Evolutionary conservation across 345 rosid genomes (phyloP).

Genomic region (Pistacia atlantica): DNA sequence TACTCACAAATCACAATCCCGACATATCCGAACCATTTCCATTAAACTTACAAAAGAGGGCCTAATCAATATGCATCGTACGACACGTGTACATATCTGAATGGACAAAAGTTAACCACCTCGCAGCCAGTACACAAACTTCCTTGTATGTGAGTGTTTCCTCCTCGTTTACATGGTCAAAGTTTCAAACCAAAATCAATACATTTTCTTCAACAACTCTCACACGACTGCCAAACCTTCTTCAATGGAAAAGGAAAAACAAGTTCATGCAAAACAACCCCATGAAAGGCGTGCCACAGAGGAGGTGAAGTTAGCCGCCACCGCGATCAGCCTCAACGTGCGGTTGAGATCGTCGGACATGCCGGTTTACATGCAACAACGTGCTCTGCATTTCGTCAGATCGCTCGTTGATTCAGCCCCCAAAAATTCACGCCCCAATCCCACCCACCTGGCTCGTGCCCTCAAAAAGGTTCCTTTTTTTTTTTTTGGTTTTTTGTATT

Average conservation of each 20-base stretch:
- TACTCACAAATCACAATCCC: no score
- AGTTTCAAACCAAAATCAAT: background rate
- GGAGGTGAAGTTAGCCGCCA: slow-evolving; percentile 40
- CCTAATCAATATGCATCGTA: background rate
- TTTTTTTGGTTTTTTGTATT: no score
- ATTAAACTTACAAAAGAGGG: background rate
- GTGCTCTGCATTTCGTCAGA: slow-evolving; percentile 35
- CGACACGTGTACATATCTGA: background rate
- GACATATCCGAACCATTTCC: background rate
- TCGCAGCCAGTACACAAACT: background rate
- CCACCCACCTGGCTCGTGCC: slow-evolving; percentile 42
- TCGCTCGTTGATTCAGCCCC: slow-evolving; percentile 38
- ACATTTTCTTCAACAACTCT: background rate
- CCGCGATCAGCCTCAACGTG: slow-evolving; percentile 37
- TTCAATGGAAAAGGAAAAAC: background rate
- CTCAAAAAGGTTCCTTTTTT: slow-evolving; percentile 36
- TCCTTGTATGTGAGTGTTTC: background rate
- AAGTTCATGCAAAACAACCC: background rate
- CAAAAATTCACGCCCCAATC: slow-evolving; percentile 20
- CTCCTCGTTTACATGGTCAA: background rate
- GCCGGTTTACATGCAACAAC: slow-evolving; percentile 44
- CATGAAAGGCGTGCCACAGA: slow-evolving; percentile 24
- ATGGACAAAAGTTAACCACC: background rate
- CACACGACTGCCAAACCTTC: background rate
- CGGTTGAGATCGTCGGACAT: slow-evolving; percentile 45